Percentiles rank a stretch among this genome's conserved stretches.
These are phyloP conservation scores for Periconia sp. DNA, from an alignment of 2,329 filamentous ascomycete species.

Conservation along the genomic window DNA sequence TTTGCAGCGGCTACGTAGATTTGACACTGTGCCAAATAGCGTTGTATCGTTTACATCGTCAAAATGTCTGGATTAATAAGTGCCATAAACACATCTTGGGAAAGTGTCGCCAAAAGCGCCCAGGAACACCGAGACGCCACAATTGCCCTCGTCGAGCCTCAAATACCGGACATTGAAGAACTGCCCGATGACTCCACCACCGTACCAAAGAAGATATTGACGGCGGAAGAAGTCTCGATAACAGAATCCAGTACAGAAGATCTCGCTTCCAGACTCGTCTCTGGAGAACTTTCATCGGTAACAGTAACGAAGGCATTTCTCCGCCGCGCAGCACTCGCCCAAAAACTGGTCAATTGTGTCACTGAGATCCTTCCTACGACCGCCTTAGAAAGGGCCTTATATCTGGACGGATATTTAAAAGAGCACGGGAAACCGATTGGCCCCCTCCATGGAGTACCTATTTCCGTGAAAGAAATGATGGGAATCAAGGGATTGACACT, in stretches of 20 bases:
- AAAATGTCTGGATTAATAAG: no score
- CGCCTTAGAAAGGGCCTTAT: constrained; percentile 26
- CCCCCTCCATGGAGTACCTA: constrained; percentile 58
- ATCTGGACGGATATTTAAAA: constrained; percentile 33
- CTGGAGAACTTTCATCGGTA: constrained; percentile 51
- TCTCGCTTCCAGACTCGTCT: constrained; percentile 52
- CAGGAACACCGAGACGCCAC: constrained; percentile 56
- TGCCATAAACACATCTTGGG: constrained; percentile 51
- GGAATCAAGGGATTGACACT: constrained; percentile 54
- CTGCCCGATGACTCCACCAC: constrained; percentile 54
- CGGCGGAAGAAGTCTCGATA: constrained; percentile 55
- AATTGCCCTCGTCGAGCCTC: constrained; percentile 49
- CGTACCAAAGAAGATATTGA: constrained; percentile 55
- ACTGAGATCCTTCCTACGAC: constrained; percentile 50
- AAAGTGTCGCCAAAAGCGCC: constrained; percentile 54
- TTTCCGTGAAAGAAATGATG: constrained; percentile 58
- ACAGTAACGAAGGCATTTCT: constrained; percentile 61
- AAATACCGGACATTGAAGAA: constrained; percentile 45
- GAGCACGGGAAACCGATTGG: constrained; percentile 47
- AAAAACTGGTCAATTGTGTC: constrained; percentile 61
- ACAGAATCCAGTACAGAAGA: constrained; percentile 56
- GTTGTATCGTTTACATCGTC: not conserved
- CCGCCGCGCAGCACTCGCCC: constrained; percentile 60
- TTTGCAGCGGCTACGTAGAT: no score
- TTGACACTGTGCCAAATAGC: no score